Evolutionary conservation across 75 land plant species (phyloP).

Genomic region (Cunninghamia lanceolata): DNA sequence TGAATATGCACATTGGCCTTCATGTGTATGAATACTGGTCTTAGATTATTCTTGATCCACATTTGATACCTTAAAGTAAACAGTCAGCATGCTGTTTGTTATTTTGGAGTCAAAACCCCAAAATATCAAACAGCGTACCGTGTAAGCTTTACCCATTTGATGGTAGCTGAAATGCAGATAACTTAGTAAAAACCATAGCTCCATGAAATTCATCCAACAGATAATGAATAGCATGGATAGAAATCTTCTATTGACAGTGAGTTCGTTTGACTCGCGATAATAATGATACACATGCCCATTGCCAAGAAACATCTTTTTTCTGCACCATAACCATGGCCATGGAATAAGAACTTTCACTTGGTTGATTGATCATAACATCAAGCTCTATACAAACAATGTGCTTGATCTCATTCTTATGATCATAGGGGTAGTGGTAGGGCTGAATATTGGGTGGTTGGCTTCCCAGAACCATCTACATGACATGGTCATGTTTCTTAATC

Average conservation of each 20-base stretch:
- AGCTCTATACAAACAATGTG: neutral
- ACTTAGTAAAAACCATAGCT: neutral
- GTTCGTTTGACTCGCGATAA: neutral
- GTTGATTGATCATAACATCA: neutral
- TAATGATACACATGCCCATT: neutral
- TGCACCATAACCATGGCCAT: neutral
- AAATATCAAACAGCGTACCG: no score
- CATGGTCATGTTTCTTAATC: neutral
- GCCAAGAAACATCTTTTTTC: neutral
- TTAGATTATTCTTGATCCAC: neutral
- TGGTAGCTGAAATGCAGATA: neutral
- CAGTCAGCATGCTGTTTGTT: no score
- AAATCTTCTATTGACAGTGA: neutral
- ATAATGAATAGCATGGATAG: neutral
- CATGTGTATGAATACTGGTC: conserved; percentile 1
- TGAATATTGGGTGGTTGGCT: neutral
- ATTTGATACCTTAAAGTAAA: no score
- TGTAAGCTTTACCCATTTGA: neutral
- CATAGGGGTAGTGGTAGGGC: neutral
- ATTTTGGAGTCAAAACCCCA: no score
- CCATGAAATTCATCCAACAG: neutral
- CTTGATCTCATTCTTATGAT: neutral
- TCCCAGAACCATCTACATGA: neutral
- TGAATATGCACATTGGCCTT: conserved; percentile 4
- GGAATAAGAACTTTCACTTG: neutral